Evolutionary conservation across 2,329 filamentous ascomycete species (phyloP), one percentile per base, ranked within the genome.

Genomic region (Aspergillus thermomutatus): DNA sequence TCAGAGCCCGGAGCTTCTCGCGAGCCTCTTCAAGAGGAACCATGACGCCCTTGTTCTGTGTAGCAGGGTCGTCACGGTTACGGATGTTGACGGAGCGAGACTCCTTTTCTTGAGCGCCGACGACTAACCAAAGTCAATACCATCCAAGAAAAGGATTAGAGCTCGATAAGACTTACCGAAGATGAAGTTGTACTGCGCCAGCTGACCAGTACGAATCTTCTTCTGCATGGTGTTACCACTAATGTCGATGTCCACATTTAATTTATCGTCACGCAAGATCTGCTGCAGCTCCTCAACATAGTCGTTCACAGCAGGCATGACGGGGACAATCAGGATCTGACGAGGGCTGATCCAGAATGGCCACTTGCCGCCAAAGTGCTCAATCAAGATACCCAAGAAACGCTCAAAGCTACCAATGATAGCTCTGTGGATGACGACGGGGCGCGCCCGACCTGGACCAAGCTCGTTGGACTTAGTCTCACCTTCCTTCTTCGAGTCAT

Each of bases 31-130:
- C 81, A 3, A 88, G 74, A 11, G 83, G 82, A 34, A 88, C 74
- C 67, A 87, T 77, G 62, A 85, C 80, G 27, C 85, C 85, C 75
- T 83, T 79, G 62, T 83, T 81, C 72, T 87, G 85, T 9, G 82
- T 85, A 45, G 79, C 77, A 19, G 82, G 83, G 63, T 87, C 83
- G 65, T 88, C 85, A 52, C 85, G 77, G 71, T 87, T 87, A 45
- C 85, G 79, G 64, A 87, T 84, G 69, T 87, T 88, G 60, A 87
- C 83, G 3, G 81, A 79, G 57, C 82, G 77, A 21, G 75, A 75
- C 61, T 86, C 80, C 71, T 80, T 82, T 74, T 88, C 85, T 66
- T 84, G 77, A 3, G 83, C 84, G 56, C 85, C 85, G 19, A 88
- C 83, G 37, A 88, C 85, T 79, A 62, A 51, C 41, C 8, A 50